phyloP scores from a whole-genome alignment of 306 rosid species.

The Fragaria iinumae region DNA sequence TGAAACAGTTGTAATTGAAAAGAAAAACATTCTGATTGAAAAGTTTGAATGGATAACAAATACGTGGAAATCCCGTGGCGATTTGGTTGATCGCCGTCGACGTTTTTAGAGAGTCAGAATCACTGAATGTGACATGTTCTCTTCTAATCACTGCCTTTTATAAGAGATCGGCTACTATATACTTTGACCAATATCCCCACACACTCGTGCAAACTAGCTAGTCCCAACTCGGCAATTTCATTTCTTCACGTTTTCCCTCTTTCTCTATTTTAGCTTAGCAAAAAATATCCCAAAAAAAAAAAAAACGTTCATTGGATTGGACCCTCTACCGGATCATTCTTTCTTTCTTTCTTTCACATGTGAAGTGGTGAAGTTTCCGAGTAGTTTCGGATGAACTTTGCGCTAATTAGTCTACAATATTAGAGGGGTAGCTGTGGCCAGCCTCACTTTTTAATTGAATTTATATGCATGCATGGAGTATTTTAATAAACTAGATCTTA shows the following conservation, averaged over 20 bases:
- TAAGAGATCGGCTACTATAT: too few species aligned
- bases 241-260: background rate
- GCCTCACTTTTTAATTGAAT: background rate
- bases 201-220: background rate
- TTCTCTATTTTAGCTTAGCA: background rate
- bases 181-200: background rate
- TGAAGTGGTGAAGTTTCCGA: background rate
- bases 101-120: slow-evolving; percentile 29
- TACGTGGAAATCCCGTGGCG: background rate
- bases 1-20: too few species aligned
- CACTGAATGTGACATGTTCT: slow-evolving; percentile 29
- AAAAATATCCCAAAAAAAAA: background rate
- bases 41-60: background rate
- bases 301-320: background rate
- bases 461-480: background rate
- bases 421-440: too few species aligned
- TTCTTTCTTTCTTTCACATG: background rate
- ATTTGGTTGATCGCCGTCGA: background rate
- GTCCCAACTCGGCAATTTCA: background rate
- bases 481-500: background rate
- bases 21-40: too few species aligned
- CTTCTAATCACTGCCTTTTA: background rate
- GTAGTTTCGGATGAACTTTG: background rate
- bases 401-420: background rate
- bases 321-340: background rate